These are phyloP conservation scores for Fusarium tricinctum DNA, from an alignment of 2,329 filamentous ascomycete species.

Conservation along the genomic window DNA sequence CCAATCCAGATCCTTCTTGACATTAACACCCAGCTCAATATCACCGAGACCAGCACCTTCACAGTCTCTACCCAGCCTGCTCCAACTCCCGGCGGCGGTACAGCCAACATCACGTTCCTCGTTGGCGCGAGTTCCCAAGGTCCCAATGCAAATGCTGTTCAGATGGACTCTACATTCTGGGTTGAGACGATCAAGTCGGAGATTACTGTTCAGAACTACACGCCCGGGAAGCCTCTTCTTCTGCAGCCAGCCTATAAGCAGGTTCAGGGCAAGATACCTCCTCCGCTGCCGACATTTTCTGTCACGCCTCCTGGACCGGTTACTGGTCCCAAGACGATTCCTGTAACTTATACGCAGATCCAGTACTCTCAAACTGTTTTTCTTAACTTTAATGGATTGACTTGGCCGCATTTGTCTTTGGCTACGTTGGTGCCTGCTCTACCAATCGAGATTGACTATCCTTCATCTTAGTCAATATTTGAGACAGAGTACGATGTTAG, in stretches of 20 bases:
- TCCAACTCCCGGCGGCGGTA: neutral
- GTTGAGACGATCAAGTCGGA: conserved; percentile 9
- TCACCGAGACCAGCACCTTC: conserved; percentile 17
- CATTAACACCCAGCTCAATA: conserved; percentile 20
- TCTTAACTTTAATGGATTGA: conserved; percentile 9
- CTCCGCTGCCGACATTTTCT: conserved; percentile 13
- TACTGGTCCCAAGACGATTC: neutral
- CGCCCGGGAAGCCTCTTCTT: neutral
- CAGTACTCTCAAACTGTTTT: conserved; percentile 15
- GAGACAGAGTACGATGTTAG: neutral
- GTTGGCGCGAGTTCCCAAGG: neutral
- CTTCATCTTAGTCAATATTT: neutral
- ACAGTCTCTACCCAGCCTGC: neutral
- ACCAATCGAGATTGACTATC: neutral
- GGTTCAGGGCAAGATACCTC: neutral
- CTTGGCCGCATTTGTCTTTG: conserved; percentile 15
- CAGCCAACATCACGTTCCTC: conserved; percentile 20
- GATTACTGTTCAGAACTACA: conserved; percentile 2
- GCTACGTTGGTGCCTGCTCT: conserved; percentile 15
- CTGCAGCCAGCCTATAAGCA: conserved; percentile 4
- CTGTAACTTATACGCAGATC: conserved; percentile 21
- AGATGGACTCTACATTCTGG: conserved; percentile 20
- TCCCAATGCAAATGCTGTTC: conserved; percentile 6
- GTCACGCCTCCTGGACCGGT: conserved; percentile 1
- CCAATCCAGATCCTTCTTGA: conserved; percentile 13